phyloP scores from a whole-genome alignment of 805 yeast genomes.

The Yamadazyma takamatsuzukensis region DNA sequence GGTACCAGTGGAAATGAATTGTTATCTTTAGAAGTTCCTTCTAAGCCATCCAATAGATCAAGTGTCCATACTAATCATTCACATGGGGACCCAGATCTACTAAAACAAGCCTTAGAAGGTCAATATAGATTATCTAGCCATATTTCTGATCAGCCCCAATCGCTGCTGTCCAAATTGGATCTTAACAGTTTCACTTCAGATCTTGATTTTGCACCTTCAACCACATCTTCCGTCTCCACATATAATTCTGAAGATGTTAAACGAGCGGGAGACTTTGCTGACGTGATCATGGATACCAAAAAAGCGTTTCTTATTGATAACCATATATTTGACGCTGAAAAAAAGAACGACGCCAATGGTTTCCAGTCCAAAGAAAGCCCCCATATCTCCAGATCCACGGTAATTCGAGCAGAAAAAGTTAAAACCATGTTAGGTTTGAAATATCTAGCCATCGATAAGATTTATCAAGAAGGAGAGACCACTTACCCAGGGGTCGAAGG shows the following conservation, averaged over 20 bases:
- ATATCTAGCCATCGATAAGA: slow-evolving; percentile 45
- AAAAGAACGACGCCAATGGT: slow-evolving; percentile 1
- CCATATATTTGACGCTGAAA: slow-evolving; percentile 32
- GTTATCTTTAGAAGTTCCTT: too few relatives aligned
- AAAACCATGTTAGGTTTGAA: slow-evolving; percentile 46
- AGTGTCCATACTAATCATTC: too few relatives aligned
- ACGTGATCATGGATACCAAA: slow-evolving; percentile 40
- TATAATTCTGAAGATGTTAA: slow-evolving; percentile 11
- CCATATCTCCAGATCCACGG: slow-evolving; percentile 32
- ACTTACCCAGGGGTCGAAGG: slow-evolving; percentile 55
- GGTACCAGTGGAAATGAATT: too few relatives aligned
- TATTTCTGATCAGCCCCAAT: too few relatives aligned
- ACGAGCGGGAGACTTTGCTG: slow-evolving; percentile 25
- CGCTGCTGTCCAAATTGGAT: background rate
- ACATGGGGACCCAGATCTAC: too few relatives aligned
- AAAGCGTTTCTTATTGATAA: slow-evolving; percentile 39
- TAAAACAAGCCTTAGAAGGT: too few relatives aligned
- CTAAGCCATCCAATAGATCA: too few relatives aligned
- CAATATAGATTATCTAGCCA: too few relatives aligned
- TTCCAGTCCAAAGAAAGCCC: slow-evolving; percentile 2
- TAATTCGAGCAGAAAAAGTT: slow-evolving; percentile 48
- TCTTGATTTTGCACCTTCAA: too few relatives aligned
- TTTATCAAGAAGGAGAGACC: slow-evolving; percentile 18
- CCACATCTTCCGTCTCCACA: too few relatives aligned
- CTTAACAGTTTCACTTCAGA: background rate